phyloP scores from a whole-genome alignment of 495 filamentous ascomycete species.

The Annulohypoxylon moriforme region DNA sequence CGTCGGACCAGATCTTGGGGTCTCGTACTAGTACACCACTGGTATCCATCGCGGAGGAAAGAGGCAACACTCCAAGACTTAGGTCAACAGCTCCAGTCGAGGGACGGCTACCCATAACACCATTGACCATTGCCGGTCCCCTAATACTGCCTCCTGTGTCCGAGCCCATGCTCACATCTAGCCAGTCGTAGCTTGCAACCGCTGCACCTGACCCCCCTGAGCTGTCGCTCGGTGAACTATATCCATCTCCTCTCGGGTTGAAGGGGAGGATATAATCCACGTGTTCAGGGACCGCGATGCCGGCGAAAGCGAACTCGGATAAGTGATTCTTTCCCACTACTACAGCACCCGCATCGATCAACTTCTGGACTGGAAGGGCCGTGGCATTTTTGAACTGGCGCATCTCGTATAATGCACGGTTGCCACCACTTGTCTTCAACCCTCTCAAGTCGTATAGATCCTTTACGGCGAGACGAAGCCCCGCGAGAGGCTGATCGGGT shows the following conservation, averaged over 20 bases:
- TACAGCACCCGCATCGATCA: neutral
- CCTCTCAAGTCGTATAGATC: neutral
- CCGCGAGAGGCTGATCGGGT: neutral
- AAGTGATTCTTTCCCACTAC: neutral
- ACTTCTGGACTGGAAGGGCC: neutral
- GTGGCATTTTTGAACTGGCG: neutral
- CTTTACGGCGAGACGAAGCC: neutral
- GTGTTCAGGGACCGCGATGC: neutral
- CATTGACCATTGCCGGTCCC: slow-evolving; percentile 49
- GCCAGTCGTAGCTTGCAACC: slow-evolving; percentile 64
- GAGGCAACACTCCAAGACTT: neutral
- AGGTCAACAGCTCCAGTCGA: slow-evolving; percentile 11
- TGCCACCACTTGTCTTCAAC: neutral
- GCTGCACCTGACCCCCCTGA: slow-evolving; percentile 62
- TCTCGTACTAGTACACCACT: neutral
- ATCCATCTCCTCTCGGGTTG: slow-evolving; percentile 69
- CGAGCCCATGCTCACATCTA: slow-evolving; percentile 64
- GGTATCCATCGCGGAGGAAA: neutral
- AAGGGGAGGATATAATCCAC: neutral
- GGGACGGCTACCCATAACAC: slow-evolving; percentile 54
- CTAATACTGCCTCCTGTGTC: slow-evolving; percentile 58
- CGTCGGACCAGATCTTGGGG: neutral
- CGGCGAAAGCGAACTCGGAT: neutral
- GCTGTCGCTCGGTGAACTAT: slow-evolving; percentile 60
- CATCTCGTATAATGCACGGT: slow-evolving; percentile 1